Percentiles rank a stretch among this genome's conserved stretches.
Conservation (phyloP, 108 stramenopile genomes). For the Cyclostephanos invisitatus region DNA sequence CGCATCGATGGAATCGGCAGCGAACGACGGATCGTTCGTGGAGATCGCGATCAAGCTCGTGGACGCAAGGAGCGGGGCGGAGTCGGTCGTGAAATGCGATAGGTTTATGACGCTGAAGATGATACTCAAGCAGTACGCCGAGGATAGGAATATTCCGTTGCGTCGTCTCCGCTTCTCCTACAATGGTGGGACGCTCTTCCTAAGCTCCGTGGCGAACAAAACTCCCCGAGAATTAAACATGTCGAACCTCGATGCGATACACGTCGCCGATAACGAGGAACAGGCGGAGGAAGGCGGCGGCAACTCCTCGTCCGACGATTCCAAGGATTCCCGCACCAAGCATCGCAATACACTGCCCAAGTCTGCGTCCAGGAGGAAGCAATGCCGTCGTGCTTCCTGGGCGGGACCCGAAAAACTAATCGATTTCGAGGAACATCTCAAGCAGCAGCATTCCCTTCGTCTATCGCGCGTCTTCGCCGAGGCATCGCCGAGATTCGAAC, state of each 20-base stretch:
- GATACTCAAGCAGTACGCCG: not conserved
- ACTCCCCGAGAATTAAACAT: constrained; percentile 6
- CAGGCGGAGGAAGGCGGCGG: not conserved
- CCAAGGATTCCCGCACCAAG: not conserved
- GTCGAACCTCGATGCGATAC: constrained; percentile 3
- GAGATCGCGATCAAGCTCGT: constrained; percentile 10
- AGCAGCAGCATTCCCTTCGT: constrained; percentile 23
- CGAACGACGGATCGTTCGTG: not conserved
- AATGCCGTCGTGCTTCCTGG: constrained; percentile 9
- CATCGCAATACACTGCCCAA: not conserved
- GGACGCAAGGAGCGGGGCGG: not conserved
- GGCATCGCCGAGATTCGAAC: constrained; percentile 30
- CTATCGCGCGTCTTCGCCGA: constrained; percentile 36
- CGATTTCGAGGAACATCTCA: constrained; percentile 18
- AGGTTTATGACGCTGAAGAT: not conserved
- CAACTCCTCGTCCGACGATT: not conserved
- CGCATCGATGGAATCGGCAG: not conserved
- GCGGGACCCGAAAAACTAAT: constrained; percentile 9
- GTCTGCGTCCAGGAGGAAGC: not conserved
- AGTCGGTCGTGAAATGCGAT: not conserved
- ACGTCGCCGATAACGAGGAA: not conserved
- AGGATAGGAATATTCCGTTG: not conserved
- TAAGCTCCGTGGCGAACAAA: constrained; percentile 11
- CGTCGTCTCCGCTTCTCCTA: constrained; percentile 8
- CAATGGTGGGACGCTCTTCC: not conserved